These are phyloP conservation scores for Lentinula detonsa DNA, from an alignment of 768 basidiomycete genomes.

Conservation along the genomic window DNA sequence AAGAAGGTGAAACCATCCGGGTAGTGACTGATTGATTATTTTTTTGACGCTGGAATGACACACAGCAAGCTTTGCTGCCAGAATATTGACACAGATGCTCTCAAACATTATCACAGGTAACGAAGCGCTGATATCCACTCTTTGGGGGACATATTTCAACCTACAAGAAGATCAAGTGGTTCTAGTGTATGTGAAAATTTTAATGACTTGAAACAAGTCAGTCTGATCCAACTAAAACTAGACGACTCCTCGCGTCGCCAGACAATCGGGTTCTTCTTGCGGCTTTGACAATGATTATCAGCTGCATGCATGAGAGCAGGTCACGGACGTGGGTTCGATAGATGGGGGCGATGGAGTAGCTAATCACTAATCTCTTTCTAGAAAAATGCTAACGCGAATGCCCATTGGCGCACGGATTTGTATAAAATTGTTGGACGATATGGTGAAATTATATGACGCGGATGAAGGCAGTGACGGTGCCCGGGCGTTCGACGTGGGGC, in stretches of 20 bases:
- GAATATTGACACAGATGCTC: constrained; percentile 70
- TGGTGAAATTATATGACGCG: constrained; percentile 65
- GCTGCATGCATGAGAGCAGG: constrained; percentile 57
- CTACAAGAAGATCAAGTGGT: constrained; percentile 71
- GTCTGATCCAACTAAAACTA: constrained; percentile 20
- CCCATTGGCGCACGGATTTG: constrained; percentile 60
- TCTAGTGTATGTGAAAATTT: constrained; percentile 49
- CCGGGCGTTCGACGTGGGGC: constrained; percentile 77
- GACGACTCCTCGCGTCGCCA: constrained; percentile 57
- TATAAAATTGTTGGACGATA: constrained; percentile 60
- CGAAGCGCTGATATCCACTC: constrained; percentile 41
- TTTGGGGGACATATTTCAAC: constrained; percentile 63
- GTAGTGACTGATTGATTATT: not conserved
- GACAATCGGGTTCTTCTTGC: constrained; percentile 58
- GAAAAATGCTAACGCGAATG: constrained; percentile 47
- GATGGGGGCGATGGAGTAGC: not conserved
- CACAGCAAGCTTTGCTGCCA: constrained; percentile 56
- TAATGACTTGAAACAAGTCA: not conserved
- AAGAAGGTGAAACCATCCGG: constrained; percentile 36
- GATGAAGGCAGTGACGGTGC: constrained; percentile 59
- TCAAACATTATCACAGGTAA: constrained; percentile 83
- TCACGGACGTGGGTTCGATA: constrained; percentile 46
- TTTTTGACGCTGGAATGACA: not conserved
- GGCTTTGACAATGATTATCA: constrained; percentile 64
- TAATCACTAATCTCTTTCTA: constrained; percentile 14